Evolutionary conservation across 1,139 yeast genomes (phyloP), one percentile per base, ranked within the genome.

Genomic region (Starmera stellimalicola): DNA sequence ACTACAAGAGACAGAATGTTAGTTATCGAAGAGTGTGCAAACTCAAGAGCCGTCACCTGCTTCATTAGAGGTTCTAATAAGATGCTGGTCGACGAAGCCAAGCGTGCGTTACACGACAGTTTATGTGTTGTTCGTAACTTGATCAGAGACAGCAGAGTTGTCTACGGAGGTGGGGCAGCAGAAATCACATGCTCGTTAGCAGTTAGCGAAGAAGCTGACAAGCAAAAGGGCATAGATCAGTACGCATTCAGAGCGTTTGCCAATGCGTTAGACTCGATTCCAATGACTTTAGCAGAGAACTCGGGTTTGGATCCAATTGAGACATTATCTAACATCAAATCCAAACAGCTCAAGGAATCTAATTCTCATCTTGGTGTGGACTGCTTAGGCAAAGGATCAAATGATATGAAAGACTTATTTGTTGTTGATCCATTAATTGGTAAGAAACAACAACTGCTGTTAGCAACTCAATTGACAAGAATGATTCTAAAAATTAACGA

Each of bases 101-200:
- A 84, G 47, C 77, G 99, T 60, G 97, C 98, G 2, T 69, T 93
- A 40, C 98, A 91, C 54, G 99, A 93, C 57, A 85, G 98, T 6
- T 65, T 93, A 39, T 91, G 98, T 64, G 98, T 93, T 34, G 98
- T 93, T 23, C 83, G 98, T 64, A 93, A 93, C 62, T 72, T 93
- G 54, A 80, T 93, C 36, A 77, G 81, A 54, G 97, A 93, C 56
- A 80, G 77, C 55, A 73, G 96, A 59, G 85, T 93, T 32, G 97
- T 93, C 12, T 93, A 93, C 54, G 98, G 98, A 43, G 98, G 98
- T 47, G 99, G 98, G 48, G 95, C 98, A 16, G 93, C 97, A 18
- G 99, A 93, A 62, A 76, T 91, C 36, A 70, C 96, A 2, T 82
- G 95, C 64, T 87, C 97, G 12, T 63, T 91, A 45, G 94, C 94